Base-by-base conservation (phyloP, 78 protist species). In the Pigoraptor vietnamica region DNA sequence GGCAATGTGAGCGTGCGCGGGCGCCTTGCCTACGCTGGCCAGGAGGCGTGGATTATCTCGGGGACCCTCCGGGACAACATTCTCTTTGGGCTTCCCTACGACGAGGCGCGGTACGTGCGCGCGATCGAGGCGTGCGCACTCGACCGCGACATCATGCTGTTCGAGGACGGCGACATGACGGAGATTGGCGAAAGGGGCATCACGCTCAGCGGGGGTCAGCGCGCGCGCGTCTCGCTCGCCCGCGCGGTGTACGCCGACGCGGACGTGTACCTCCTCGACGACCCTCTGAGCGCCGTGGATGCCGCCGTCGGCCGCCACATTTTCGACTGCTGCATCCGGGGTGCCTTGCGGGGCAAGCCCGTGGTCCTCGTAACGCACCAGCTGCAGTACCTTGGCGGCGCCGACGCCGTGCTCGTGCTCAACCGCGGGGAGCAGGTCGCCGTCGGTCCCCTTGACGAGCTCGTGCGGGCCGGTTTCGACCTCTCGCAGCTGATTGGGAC, bases 1-100 rank as follows among this genome's bases (percentile, higher is more conserved):
- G 93, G 40, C 81, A 9, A 37, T n/a, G 81, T 40, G 23, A 9
- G 14, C 1, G 25, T 10, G 19, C 0, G 0, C 19, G 94, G 92
- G 32, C 10, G 56, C 37, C 1, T 81, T 21, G 84, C 84, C 23
- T 79, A 25, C n/a, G 84, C n/a, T 25, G 35, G 32, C n/a, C 84
- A 79, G 96, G 94, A 92, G 88, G 90, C 98, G 23, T 98, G 98
- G 99, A 98, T 99, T 40, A 89, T 81, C 37, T 95, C 95, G 90
- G 96, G 81, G 0, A 96, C 99, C 2, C 86, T 99, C 23, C 88
- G 96, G 23, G 96, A 96, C 37, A 99, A 99, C 92, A 95, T 99
- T 19, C 84, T 98, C 36, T 98, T 99, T 88, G 97, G 99, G 24
- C 37, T 0, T 0, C 79, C 91, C 48, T 93, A 92, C 34, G 94